These are phyloP conservation scores for Solanum commersonii DNA, from an alignment of 257 asterid species.

Conservation along the genomic window DNA sequence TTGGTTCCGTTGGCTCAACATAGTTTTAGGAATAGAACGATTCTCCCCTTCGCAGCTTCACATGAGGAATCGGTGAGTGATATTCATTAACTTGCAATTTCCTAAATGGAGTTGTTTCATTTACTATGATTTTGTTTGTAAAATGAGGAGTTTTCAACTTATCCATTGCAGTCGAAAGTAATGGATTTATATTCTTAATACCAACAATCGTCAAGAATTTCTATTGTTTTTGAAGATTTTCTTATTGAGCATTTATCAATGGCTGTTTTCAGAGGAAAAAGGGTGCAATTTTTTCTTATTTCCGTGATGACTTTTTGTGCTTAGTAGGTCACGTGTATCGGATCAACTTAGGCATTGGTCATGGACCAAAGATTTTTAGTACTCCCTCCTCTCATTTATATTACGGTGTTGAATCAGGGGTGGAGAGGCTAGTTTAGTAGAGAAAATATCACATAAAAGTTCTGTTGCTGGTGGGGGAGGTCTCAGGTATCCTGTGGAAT, in stretches of 20 bases:
- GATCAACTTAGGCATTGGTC: background rate
- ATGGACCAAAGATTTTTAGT: background rate
- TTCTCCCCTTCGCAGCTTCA: conserved; percentile 52
- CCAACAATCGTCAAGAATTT: background rate
- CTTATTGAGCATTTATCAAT: background rate
- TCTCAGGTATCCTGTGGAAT: no score
- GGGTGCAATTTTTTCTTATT: background rate
- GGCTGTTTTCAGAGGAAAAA: background rate
- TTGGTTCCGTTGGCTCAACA: background rate
- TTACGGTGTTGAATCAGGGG: background rate
- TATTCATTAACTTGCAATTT: background rate
- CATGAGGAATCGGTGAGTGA: conserved; percentile 69
- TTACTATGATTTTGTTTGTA: background rate
- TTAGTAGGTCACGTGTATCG: background rate
- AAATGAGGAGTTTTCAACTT: background rate
- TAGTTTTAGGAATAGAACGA: conserved; percentile 25
- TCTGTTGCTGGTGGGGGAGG: no score
- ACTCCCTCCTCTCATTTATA: background rate
- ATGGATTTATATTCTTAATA: background rate
- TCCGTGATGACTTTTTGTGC: background rate
- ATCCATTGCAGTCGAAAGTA: background rate
- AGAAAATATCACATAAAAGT: background rate
- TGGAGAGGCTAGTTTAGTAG: background rate
- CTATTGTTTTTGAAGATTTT: background rate
- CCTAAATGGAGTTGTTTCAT: background rate